Evolutionary conservation across 129 eudicot species (phyloP), one percentile per base, ranked within the genome.

Genomic region (Calendula officinalis): DNA sequence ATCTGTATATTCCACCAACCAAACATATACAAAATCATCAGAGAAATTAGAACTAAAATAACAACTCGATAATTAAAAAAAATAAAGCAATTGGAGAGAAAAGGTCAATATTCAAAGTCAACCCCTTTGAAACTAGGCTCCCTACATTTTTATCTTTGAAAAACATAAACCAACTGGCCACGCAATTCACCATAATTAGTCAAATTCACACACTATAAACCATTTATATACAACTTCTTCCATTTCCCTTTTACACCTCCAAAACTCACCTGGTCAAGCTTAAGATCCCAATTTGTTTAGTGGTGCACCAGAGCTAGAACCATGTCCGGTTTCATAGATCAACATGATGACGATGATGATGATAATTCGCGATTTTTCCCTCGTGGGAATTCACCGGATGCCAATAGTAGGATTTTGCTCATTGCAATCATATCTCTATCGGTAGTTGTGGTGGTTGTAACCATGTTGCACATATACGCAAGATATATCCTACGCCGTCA

Each of bases 401-500:
- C 64, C 6, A 82, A 76, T 55, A 75, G 83, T 64, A 82, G 74
- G 50, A 78, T 86, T 66, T 75, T 86, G 87, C 50, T 82, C 41
- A 78, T 77, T 0, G 87, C 92, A 0, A 76, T 90, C 4, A 55
- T 86, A 30, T 80, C 85, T 3, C 49, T 90, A 22, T 79, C 89
- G 4, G 30, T 82, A 0, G 92, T 90, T 1, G 88, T 90, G 44
- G 14, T 84, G 13, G 71, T 86, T 34, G 82, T 90, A 30, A 70
- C 83, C 27, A 34, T 84, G 45, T 79, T 90, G 47, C 95, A 84
- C 53, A 51, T 90, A 27, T 90, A 90, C 46, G 83, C 91, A 22
- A 61, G 92, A 67, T 90, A 72, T 62, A 55, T 82, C 27, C 77
- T 86, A 36, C 80, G 92, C 11, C 89, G 81, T 62, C 89, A 77